Base-by-base conservation (phyloP, 305 asterid genomes). In the Rubia tinctorum region DNA sequence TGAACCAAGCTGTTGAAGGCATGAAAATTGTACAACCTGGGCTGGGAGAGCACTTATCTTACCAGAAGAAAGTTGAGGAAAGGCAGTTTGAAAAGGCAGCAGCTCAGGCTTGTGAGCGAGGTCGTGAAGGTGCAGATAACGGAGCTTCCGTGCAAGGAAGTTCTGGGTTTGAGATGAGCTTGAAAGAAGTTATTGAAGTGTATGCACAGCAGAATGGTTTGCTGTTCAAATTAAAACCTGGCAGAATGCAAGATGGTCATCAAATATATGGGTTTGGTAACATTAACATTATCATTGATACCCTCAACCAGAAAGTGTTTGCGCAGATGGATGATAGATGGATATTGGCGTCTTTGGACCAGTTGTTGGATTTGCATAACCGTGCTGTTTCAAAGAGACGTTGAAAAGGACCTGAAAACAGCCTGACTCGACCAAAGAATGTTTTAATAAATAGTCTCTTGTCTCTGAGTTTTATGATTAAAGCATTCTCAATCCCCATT, bases 1-100 rank as follows among this genome's bases (percentile, higher is more conserved):
- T 95, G 97, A 87, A 86, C 86, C 93, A 85, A 81, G 98, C 99
- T 6, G 96, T 86, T 66, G 95, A 92, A 81, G 98, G 98, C 82
- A 71, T 86, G 91, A 87, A 92, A 83, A 95, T 92, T 43, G 93
- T 78, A 0, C 92, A 89, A 60, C 99, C 99, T 34, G 98, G 96
- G 60, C 72, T 88, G 73, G 88, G 83, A 78, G 99, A 94, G 86
- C 89, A 89, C 76, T 73, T 92, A 12, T 86, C 97, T 73, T 88
- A 84, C 79, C 86, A 90, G 7, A 88, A 89, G 82, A 95, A 76
- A 75, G 80, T 80, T 43, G 97, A 94, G 73, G 95, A 87, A 72
- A 85, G 97, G 83, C 93, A 90, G 84, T 92, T 92, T 73, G 98
- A 94, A 76, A 89, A 83, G 71, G 92, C 95, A 71, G 94, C 90